Evolutionary conservation across 2,329 filamentous ascomycete genomes (phyloP), one percentile per base, ranked within the genome.

Genomic region (Aureobasidium sp.): DNA sequence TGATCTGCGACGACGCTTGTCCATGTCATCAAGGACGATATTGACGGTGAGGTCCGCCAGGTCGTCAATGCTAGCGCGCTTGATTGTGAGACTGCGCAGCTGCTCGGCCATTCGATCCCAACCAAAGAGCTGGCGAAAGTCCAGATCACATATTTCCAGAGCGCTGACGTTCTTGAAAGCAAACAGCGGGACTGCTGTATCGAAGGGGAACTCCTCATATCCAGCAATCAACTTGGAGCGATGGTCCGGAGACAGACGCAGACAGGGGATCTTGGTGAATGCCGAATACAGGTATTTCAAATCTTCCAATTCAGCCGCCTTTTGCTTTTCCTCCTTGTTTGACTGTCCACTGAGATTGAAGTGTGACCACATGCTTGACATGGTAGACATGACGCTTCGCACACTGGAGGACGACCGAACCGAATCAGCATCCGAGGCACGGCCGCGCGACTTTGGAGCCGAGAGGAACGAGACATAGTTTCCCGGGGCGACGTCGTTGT

Each of bases 151-250:
- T 50, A 98, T 88, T 69, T 98, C 93, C 59, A 98, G 77, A 19
- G 89, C 86, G 70, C 91, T 91, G 51, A 97, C 75, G 62, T 97
- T 98, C 73, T 98, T 97, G 79, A 98, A 97, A 7, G 88, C 87
- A 68, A 95, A 86, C n/a, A 98, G 77, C 17, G 93, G 93, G 25
- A 98, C 93, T 17, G 93, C 93, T 21, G 89, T 95, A 70, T 98
- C 93, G 69, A 97, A 96, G 2, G 93, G 93, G 61, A 97, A 98
- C 70, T 96, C 91, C 70, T 98, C 93, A 66, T 93, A 97, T 24
- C 91, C 91, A 60, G 85, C 81, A 61, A 98, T 96, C 57, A 96
- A 75, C 50, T 86, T 84, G 44, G 91, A 90, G 60, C 89, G 87
- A 75, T 90, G 90, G 69, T 98, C 93, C n/a, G 90, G 90, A 24